Percentiles rank a stretch among this genome's conserved stretches.
phyloP scores from a whole-genome alignment of 805 yeast genomes.

The Zygoascus bituminiphila region DNA sequence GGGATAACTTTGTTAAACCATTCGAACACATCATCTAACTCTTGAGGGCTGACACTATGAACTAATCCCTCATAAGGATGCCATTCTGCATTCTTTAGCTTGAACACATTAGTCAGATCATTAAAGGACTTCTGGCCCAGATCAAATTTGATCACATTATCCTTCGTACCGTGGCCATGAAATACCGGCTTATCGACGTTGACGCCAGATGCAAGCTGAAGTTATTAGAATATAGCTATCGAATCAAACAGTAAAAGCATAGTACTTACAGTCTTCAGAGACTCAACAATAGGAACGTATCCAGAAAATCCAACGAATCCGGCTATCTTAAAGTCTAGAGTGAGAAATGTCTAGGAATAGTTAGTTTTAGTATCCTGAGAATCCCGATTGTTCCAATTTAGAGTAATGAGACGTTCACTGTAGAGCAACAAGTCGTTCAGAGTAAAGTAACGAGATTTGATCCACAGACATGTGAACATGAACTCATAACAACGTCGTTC shows the following conservation, averaged over 20 bases:
- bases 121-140: conserved; percentile 37
- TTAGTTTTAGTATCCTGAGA: too few relatives aligned
- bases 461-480: too few relatives aligned
- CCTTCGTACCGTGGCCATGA: conserved; percentile 81
- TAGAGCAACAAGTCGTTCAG: not conserved
- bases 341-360: conserved; percentile 17
- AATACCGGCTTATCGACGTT: conserved; percentile 68
- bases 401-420: too few relatives aligned
- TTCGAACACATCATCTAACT: conserved; percentile 44
- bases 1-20: conserved; percentile 36
- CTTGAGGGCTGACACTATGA: conserved; percentile 63
- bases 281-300: conserved; percentile 38
- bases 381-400: too few relatives aligned
- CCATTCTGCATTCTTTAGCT: conserved; percentile 27
- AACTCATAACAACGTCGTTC: not conserved
- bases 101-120: conserved; percentile 33
- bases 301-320: conserved; percentile 78
- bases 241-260: not conserved
- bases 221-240: not conserved
- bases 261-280: conserved; percentile 13
- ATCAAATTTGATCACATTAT: conserved; percentile 49
- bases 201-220: conserved; percentile 19
- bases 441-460: not conserved
- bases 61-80: conserved; percentile 55
- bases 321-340: conserved; percentile 47